Evolutionary conservation across 129 eudicot species (phyloP).

Genomic region (Helianthus tuberosus): DNA sequence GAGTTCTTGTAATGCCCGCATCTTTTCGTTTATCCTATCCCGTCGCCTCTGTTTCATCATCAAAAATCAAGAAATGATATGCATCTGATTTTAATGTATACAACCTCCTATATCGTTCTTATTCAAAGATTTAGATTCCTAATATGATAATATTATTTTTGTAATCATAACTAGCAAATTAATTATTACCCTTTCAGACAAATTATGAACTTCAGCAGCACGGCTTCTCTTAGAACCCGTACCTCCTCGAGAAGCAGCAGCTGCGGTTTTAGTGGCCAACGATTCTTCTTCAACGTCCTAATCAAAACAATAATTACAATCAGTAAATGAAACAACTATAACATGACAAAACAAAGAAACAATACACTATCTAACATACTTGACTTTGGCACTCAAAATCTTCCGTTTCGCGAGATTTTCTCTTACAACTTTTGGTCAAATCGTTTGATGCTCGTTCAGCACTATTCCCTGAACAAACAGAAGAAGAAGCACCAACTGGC

Average conservation of each 20-base stretch:
- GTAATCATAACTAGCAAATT: background rate
- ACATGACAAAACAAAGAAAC: background rate
- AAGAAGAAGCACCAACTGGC: slow-evolving; percentile 73
- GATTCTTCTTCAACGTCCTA: slow-evolving; percentile 90
- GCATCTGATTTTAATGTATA: too few species aligned
- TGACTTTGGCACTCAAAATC: slow-evolving; percentile 83
- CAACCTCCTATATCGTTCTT: too few species aligned
- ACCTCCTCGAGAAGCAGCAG: slow-evolving; percentile 54
- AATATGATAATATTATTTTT: too few species aligned
- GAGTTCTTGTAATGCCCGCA: slow-evolving; percentile 98
- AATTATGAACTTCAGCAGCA: slow-evolving; percentile 97
- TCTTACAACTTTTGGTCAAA: slow-evolving; percentile 51
- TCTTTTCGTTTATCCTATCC: slow-evolving; percentile 98
- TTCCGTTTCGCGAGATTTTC: slow-evolving; percentile 64
- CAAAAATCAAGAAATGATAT: slow-evolving; percentile 3
- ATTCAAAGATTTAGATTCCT: too few species aligned
- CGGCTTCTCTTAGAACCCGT: slow-evolving; percentile 90
- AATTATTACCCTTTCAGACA: slow-evolving; percentile 74
- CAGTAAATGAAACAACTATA: slow-evolving; percentile 7
- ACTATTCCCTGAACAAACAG: slow-evolving; percentile 86
- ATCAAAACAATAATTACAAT: slow-evolving; percentile 11
- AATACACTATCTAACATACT: slow-evolving; percentile 47
- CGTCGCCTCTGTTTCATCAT: slow-evolving; percentile 85
- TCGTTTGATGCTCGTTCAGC: slow-evolving; percentile 72
- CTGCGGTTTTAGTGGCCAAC: slow-evolving; percentile 47